These are phyloP conservation scores for Helichrysum umbraculigerum DNA, from an alignment of 129 eudicot genomes.

Conservation along the genomic window DNA sequence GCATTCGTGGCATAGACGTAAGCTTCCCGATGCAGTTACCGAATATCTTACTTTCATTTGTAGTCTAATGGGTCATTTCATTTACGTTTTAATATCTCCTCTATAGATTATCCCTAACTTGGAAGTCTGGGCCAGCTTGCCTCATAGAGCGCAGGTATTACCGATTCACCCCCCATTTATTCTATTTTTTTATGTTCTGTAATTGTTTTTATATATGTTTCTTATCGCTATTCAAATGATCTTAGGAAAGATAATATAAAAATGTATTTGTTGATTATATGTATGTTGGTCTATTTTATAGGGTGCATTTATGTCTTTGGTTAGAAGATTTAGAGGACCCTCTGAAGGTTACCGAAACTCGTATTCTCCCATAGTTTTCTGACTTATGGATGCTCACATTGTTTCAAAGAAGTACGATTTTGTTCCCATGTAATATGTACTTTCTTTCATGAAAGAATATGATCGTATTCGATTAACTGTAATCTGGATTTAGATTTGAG, in stretches of 20 bases:
- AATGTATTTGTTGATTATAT: neutral
- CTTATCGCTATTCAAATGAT: neutral
- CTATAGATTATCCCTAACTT: conserved; percentile 73
- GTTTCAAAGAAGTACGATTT: neutral
- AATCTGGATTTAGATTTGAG: conserved; percentile 1
- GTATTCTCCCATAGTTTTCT: conserved; percentile 69
- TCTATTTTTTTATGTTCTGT: neutral
- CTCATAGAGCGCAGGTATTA: conserved; percentile 68
- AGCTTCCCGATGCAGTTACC: conserved; percentile 19
- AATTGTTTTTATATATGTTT: neutral
- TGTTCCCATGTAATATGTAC: neutral
- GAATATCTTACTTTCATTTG: neutral
- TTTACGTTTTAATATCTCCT: neutral
- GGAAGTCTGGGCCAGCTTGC: conserved; percentile 83
- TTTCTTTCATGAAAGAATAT: neutral
- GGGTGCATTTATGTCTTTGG: conserved; percentile 48
- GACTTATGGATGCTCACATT: conserved; percentile 17
- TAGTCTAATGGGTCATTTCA: neutral
- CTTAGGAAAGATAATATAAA: too few species aligned
- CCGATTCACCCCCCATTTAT: neutral
- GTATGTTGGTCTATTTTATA: conserved; percentile 34
- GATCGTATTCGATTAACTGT: neutral
- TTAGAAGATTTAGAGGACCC: conserved; percentile 65
- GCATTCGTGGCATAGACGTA: conserved; percentile 77
- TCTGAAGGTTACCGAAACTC: conserved; percentile 57